Evolutionary conservation across 768 basidiomycete species (phyloP), one percentile per base, ranked within the genome.

Genomic region (Suillus subluteus): DNA sequence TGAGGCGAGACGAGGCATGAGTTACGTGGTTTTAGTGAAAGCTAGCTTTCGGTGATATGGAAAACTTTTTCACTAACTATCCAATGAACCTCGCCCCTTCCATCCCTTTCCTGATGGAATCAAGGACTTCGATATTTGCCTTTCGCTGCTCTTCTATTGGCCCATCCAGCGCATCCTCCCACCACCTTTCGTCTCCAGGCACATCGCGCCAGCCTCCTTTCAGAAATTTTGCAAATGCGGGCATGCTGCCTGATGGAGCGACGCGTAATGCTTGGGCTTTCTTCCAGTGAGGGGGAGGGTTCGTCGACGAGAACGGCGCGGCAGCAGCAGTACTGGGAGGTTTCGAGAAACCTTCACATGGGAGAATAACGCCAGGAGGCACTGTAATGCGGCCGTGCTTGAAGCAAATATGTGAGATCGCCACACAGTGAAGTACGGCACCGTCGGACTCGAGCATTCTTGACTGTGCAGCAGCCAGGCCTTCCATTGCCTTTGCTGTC

Each of bases 351-450:
- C 92, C 92, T 66, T 89, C 87, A 1, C 79, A 69, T 1, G 87
- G 89, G 41, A 92, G 75, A 13, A 84, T 84, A 67, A 94, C 66
- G 4, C 82, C 81, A 15, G 92, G 92, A 2, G 91, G 91, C 63
- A 92, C 82, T 23, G 90, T 92, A 67, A 93, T 88, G 1, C 91
- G 84, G 0, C 87, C 88, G 30, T 83, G 72, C 74, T 93, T 94
- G 83, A 87, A 91, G 72, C 89, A 91, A 30, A 86, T 65, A 63
- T 86, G 87, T 35, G 87, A 87, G 65, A 94, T 78, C 59, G 84
- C 81, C 67, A 92, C 73, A 66, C 90, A 90, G 74, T 93, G 86
- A 7, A 91, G 74, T 40, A 79, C 78, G 2, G 84, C 83, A 52
- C 87, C 89, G 68, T 90, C 89, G 0, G 74, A 65, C 56, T 77